Conservation (phyloP, 768 basidiomycete species). For the Leucocoprinus leucothites region DNA sequence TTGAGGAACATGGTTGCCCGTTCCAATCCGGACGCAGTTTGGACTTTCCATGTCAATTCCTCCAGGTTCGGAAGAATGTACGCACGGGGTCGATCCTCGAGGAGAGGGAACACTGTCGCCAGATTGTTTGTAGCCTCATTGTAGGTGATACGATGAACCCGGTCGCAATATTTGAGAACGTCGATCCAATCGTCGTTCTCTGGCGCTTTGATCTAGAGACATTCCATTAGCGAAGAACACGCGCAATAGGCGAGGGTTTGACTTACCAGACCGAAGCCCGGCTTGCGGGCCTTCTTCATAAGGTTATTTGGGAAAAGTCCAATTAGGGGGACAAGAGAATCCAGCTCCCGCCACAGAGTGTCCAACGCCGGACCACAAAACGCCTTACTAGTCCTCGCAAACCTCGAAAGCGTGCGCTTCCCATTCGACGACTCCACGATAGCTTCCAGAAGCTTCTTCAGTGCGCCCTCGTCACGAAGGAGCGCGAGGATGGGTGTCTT, state of each 20-base stretch:
- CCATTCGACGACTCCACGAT: slow-evolving; percentile 58
- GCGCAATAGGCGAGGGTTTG: slow-evolving; percentile 10
- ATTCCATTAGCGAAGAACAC: slow-evolving; percentile 9
- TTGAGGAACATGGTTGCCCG: slow-evolving; percentile 63
- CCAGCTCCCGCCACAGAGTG: slow-evolving; percentile 75
- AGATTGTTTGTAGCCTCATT: slow-evolving; percentile 65
- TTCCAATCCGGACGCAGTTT: slow-evolving; percentile 63
- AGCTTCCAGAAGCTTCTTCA: slow-evolving; percentile 45
- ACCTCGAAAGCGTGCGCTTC: slow-evolving; percentile 61
- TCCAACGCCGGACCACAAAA: slow-evolving; percentile 69
- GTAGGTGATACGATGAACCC: slow-evolving; percentile 67
- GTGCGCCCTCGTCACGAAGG: slow-evolving; percentile 60
- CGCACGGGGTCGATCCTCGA: slow-evolving; percentile 57
- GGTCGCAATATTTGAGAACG: slow-evolving; percentile 63
- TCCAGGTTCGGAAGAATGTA: slow-evolving; percentile 70
- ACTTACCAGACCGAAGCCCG: slow-evolving; percentile 75
- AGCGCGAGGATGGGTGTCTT: slow-evolving; percentile 53
- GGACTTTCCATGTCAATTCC: slow-evolving; percentile 70
- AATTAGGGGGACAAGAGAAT: slow-evolving; percentile 69
- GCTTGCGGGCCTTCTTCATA: slow-evolving; percentile 67
- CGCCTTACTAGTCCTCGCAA: slow-evolving; percentile 74
- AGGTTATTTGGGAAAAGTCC: slow-evolving; percentile 67
- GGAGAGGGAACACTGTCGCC: slow-evolving; percentile 60
- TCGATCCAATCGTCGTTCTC: slow-evolving; percentile 66
- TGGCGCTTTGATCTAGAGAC: slow-evolving; percentile 52